A percentile compares a stretch with the other conserved stretches of the same genome.
These are phyloP conservation scores for Candida gorgasii DNA, from an alignment of 805 yeast genomes.

Conservation along the genomic window DNA sequence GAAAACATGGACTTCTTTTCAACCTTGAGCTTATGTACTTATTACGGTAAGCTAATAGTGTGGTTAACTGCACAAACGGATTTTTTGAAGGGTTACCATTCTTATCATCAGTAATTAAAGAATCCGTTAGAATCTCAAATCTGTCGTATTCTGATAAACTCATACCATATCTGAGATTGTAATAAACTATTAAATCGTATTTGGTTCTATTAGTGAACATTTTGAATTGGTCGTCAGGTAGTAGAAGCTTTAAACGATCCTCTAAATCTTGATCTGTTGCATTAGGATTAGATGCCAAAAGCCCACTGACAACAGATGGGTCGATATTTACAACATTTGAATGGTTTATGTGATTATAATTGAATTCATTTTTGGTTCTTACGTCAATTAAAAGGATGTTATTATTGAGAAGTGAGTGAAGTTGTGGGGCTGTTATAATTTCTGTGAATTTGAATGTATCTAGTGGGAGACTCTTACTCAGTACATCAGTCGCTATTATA, in stretches of 20 bases:
- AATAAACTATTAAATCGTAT: slow-evolving; percentile 66
- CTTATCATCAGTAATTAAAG: slow-evolving; percentile 33
- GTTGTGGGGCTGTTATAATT: slow-evolving; percentile 21
- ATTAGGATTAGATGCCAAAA: slow-evolving; percentile 22
- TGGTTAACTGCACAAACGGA: slow-evolving; percentile 54
- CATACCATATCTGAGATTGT: slow-evolving; percentile 50
- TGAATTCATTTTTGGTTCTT: slow-evolving; percentile 60
- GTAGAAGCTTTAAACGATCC: slow-evolving; percentile 52
- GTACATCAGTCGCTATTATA: neutral
- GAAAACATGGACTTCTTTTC: slow-evolving; percentile 31
- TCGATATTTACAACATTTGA: slow-evolving; percentile 70
- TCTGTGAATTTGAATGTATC: slow-evolving; percentile 18
- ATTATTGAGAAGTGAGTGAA: slow-evolving; percentile 11
- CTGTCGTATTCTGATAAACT: slow-evolving; percentile 24
- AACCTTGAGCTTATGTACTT: slow-evolving; percentile 35
- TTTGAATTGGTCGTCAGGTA: slow-evolving; percentile 56
- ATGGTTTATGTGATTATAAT: slow-evolving; percentile 61
- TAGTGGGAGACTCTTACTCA: no score
- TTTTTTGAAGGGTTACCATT: slow-evolving; percentile 49
- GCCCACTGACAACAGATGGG: slow-evolving; percentile 48
- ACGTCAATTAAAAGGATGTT: slow-evolving; percentile 64
- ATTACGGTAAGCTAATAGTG: slow-evolving; percentile 30
- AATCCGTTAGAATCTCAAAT: slow-evolving; percentile 33
- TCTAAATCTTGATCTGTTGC: slow-evolving; percentile 68
- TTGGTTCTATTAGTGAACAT: slow-evolving; percentile 53